Conservation (phyloP, 768 basidiomycete species). For the Candolleomyces efflorescens region DNA sequence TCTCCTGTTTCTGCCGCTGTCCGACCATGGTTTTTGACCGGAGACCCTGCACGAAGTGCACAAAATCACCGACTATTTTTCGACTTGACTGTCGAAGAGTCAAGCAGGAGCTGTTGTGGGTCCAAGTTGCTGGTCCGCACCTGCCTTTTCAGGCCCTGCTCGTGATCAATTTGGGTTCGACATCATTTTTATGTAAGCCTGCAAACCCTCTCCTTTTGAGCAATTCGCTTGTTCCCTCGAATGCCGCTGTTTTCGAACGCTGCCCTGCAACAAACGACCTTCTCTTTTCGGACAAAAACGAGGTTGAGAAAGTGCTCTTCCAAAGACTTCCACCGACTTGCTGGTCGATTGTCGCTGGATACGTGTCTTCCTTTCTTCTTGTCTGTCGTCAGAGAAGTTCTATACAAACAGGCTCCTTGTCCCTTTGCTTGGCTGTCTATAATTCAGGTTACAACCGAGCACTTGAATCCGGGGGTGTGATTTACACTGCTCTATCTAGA, state of each 20-base stretch:
- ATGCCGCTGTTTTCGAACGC: not conserved
- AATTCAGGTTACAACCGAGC: too few relatives aligned
- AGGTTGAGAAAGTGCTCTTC: not conserved
- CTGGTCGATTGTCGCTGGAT: conserved; percentile 2
- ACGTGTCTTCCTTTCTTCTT: conserved; percentile 9
- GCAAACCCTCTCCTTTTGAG: not conserved
- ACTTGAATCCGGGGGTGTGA: too few relatives aligned
- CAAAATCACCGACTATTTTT: not conserved
- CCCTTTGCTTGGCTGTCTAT: too few relatives aligned
- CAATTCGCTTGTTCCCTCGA: conserved; percentile 5
- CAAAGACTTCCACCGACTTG: not conserved
- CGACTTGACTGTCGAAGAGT: not conserved
- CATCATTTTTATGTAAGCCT: conserved; percentile 4
- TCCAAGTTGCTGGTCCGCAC: conserved; percentile 4
- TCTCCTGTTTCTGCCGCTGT: too few relatives aligned
- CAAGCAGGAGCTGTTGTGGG: not conserved
- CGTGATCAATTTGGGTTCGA: conserved; percentile 5
- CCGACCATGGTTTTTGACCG: too few relatives aligned
- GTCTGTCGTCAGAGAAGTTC: not conserved
- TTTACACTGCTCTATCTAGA: too few relatives aligned
- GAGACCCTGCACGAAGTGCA: too few relatives aligned
- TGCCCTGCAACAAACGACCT: conserved; percentile 10
- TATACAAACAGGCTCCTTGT: not conserved
- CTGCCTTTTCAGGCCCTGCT: conserved; percentile 3
- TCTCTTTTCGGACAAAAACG: conserved; percentile 5